Evolutionary conservation across 768 basidiomycete species (phyloP).

Genomic region (Xerocomellus chrysenteron): DNA sequence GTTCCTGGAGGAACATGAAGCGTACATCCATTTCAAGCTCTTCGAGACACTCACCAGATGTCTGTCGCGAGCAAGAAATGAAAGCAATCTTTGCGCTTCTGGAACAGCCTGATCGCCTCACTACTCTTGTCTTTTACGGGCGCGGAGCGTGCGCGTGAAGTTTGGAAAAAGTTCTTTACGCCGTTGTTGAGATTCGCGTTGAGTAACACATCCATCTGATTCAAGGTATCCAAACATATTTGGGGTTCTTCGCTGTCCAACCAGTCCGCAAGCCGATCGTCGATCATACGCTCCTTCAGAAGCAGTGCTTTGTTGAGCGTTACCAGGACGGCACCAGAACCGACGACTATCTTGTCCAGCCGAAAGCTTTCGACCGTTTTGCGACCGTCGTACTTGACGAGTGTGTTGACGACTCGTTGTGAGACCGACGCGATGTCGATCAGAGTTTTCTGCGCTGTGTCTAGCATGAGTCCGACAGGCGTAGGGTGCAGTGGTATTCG

Average conservation of each 20-base stretch:
- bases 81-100: not conserved
- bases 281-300: not conserved
- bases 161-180: not conserved
- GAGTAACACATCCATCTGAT: constrained; percentile 2
- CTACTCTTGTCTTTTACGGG: not conserved
- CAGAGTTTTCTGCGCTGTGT: not conserved
- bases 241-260: not conserved
- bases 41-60: not conserved
- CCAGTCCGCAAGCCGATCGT: constrained; percentile 8
- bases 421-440: constrained; percentile 8
- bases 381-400: not conserved
- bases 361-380: constrained; percentile 4
- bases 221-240: constrained; percentile 5
- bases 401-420: not conserved
- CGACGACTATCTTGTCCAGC: constrained; percentile 8
- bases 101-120: constrained; percentile 8
- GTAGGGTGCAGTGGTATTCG: not conserved
- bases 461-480: not conserved
- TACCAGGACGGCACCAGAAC: constrained; percentile 1
- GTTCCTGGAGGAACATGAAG: not conserved
- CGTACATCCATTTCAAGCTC: not conserved
- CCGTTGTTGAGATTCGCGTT: not conserved
- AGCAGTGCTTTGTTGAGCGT: not conserved
- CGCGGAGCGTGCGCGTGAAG: not conserved
- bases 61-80: constrained; percentile 7